Evolutionary conservation across 2,329 filamentous ascomycete genomes (phyloP).

Genomic region (Calonectria pteridis): DNA sequence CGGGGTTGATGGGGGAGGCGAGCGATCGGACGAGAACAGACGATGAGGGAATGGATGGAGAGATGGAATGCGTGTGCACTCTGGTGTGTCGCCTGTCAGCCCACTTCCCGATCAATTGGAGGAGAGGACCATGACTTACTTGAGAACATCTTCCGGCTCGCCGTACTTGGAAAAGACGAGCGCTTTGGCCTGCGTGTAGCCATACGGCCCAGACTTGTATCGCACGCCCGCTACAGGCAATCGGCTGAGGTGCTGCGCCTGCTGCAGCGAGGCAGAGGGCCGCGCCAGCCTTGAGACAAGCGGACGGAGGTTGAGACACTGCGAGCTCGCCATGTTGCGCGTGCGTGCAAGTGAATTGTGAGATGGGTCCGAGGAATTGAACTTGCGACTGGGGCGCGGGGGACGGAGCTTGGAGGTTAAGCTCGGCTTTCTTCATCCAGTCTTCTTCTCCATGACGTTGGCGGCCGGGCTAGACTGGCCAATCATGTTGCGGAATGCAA

Average conservation of each 20-base stretch:
- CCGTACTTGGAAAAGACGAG: slow-evolving; percentile 81
- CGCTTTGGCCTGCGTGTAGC: slow-evolving; percentile 88
- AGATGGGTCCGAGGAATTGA: not conserved
- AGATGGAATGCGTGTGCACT: slow-evolving; percentile 82
- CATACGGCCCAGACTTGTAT: slow-evolving; percentile 74
- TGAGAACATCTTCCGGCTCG: slow-evolving; percentile 78
- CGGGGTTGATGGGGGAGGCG: slow-evolving; percentile 93
- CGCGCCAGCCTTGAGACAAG: slow-evolving; percentile 38
- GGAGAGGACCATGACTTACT: slow-evolving; percentile 54
- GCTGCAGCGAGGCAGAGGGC: slow-evolving; percentile 37
- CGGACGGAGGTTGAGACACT: slow-evolving; percentile 38
- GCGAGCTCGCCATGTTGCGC: slow-evolving; percentile 40
- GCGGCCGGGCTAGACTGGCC: not conserved
- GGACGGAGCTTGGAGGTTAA: slow-evolving; percentile 5
- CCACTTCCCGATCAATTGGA: not conserved
- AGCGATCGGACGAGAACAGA: slow-evolving; percentile 86
- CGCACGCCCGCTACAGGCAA: slow-evolving; percentile 50
- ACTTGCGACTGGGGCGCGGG: not conserved
- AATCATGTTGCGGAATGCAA: slow-evolving; percentile 9
- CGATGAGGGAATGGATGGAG: slow-evolving; percentile 74
- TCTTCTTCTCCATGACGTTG: slow-evolving; percentile 26
- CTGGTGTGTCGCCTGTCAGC: slow-evolving; percentile 57
- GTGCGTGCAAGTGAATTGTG: not conserved
- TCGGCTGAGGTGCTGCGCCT: slow-evolving; percentile 24
- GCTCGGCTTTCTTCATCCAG: slow-evolving; percentile 21